Evolutionary conservation across 305 asterid genomes (phyloP).

Genomic region (Caryopteris hybrid): DNA sequence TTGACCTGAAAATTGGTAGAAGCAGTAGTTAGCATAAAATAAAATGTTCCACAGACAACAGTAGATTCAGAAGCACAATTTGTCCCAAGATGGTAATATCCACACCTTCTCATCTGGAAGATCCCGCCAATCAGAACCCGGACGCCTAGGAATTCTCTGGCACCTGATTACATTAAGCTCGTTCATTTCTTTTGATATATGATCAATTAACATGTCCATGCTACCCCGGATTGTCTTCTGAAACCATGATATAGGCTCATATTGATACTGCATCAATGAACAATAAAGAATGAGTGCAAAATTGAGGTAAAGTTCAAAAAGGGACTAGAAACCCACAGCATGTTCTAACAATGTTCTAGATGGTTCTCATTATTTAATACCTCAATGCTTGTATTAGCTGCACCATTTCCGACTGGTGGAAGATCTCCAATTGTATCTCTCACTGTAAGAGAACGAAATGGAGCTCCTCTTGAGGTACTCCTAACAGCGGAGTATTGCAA

Average conservation of each 20-base stretch:
- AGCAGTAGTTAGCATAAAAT: conserved; percentile 6
- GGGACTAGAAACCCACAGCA: not conserved
- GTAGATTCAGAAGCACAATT: conserved; percentile 10
- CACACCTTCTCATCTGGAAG: conserved; percentile 61
- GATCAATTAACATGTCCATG: conserved; percentile 39
- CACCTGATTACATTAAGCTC: conserved; percentile 63
- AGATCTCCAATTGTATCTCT: conserved; percentile 96
- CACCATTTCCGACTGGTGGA: conserved; percentile 83
- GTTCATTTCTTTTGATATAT: conserved; percentile 60
- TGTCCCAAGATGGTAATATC: not conserved
- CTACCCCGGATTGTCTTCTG: conserved; percentile 58
- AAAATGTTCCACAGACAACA: not conserved
- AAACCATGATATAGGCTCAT: conserved; percentile 62
- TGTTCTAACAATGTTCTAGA: not conserved
- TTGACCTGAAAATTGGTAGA: conserved; percentile 34
- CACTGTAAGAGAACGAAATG: conserved; percentile 90
- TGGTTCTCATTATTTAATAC: conserved; percentile 19
- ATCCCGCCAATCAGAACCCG: conserved; percentile 65
- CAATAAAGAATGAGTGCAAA: not conserved
- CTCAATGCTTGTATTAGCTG: conserved; percentile 47
- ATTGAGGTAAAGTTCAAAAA: not conserved
- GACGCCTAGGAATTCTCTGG: conserved; percentile 50
- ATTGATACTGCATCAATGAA: conserved; percentile 42
- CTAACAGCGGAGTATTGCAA: conserved; percentile 71
- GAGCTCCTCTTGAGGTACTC: conserved; percentile 88